A percentile compares a stretch with the other conserved stretches of the same genome.
Conservation (phyloP, 2,329 filamentous ascomycete genomes). For the Colletotrichum gloeosporioides region DNA sequence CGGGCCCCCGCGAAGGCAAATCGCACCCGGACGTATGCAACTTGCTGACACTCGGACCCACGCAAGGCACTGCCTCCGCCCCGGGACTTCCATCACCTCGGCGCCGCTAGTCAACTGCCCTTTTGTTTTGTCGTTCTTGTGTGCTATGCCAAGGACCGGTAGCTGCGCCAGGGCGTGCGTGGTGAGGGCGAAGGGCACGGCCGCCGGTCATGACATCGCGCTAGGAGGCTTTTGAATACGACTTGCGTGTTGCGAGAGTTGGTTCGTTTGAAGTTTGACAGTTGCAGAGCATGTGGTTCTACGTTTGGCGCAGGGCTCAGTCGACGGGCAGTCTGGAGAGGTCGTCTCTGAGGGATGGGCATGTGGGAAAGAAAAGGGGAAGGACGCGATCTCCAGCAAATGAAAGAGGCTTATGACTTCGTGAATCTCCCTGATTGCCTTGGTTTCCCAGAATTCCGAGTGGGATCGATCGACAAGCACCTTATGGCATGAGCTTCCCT, state of each 20-base stretch:
- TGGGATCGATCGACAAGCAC: not conserved
- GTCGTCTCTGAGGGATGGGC: not conserved
- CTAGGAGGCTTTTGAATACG: not conserved
- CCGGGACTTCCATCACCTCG: not conserved
- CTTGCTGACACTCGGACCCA: slow-evolving; percentile 5
- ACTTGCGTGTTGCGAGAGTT: not conserved
- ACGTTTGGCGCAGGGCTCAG: not conserved
- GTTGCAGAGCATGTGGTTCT: not conserved
- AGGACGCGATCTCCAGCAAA: not conserved
- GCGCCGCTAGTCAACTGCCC: not conserved
- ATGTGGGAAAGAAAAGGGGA: not conserved
- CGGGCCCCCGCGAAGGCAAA: not conserved
- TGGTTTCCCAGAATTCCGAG: not conserved
- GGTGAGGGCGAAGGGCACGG: not conserved
- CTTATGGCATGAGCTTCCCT: no score
- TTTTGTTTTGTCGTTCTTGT: not conserved
- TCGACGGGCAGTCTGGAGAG: not conserved
- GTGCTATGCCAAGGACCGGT: not conserved
- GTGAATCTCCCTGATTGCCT: accelerated
- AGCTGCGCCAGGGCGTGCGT: not conserved
- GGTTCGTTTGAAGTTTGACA: not conserved
- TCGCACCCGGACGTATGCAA: not conserved
- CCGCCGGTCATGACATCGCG: not conserved
- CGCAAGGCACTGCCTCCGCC: not conserved
- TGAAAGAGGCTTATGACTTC: accelerated